A percentile compares a stretch with the other conserved stretches of the same genome.
Evolutionary conservation across 2,329 filamentous ascomycete species (phyloP).

Genomic region (Exutisphaerella laricina): DNA sequence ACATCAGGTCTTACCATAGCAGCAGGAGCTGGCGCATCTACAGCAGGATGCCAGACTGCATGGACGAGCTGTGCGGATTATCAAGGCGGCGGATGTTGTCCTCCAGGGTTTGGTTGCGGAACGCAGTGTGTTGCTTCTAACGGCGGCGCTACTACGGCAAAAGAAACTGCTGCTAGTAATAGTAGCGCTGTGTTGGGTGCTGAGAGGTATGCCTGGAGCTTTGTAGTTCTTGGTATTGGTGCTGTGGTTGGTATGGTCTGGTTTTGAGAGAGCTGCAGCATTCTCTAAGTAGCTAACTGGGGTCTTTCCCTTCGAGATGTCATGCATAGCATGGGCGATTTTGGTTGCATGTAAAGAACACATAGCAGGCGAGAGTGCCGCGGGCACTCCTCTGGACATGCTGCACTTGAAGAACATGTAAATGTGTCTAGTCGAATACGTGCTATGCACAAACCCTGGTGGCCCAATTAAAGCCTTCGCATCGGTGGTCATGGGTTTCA

Average conservation of each 20-base stretch:
- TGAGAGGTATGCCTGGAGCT: constrained; percentile 27
- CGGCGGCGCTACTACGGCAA: constrained; percentile 51
- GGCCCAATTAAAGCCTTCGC: no score
- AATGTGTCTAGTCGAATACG: background rate
- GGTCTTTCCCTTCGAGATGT: no score
- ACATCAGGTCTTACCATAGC: constrained; percentile 61
- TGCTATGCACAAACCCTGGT: background rate
- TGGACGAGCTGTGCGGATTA: constrained; percentile 68
- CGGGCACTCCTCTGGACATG: no score
- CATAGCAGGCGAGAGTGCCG: no score
- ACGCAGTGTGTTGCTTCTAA: constrained; percentile 54
- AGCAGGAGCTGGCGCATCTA: constrained; percentile 34
- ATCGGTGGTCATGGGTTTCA: no score
- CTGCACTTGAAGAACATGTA: background rate
- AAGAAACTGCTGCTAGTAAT: constrained; percentile 38
- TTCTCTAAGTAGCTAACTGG: no score
- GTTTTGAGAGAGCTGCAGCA: constrained; percentile 25
- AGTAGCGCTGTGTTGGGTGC: constrained; percentile 29
- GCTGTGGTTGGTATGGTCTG: constrained; percentile 37
- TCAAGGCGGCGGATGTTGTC: constrained; percentile 77
- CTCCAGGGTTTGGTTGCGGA: constrained; percentile 68
- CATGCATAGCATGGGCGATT: background rate
- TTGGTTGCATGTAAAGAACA: background rate
- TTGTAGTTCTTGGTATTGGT: constrained; percentile 28
- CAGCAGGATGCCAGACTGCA: constrained; percentile 61